These are phyloP conservation scores for Acanthochlamys bracteata DNA, from an alignment of 106 monocot genomes.

Conservation along the genomic window DNA sequence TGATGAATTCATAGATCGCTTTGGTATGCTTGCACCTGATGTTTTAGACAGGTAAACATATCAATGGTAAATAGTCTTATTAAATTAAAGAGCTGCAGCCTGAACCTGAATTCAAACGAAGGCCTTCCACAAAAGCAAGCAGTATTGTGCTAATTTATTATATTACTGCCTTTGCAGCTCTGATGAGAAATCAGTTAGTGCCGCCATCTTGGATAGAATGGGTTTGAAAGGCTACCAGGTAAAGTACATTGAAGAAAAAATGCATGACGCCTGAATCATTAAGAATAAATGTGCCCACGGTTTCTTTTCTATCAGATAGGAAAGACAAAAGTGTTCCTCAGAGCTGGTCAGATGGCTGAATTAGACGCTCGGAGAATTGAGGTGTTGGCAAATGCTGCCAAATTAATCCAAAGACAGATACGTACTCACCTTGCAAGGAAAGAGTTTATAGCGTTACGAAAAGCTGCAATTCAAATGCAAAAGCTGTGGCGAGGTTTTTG, in stretches of 20 bases:
- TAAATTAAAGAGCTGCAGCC: neutral
- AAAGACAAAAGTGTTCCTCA: constrained; percentile 93
- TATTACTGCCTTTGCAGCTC: constrained; percentile 40
- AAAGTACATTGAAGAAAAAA: neutral
- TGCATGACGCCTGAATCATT: neutral
- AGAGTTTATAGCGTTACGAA: constrained; percentile 49
- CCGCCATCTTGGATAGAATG: constrained; percentile 74
- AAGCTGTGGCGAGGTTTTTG: constrained; percentile 71
- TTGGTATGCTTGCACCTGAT: constrained; percentile 94
- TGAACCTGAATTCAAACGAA: too few relatives aligned
- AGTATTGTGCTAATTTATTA: too few relatives aligned
- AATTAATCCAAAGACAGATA: constrained; percentile 75
- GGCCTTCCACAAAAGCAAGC: too few relatives aligned
- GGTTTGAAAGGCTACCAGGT: constrained; percentile 95
- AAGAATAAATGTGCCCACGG: neutral
- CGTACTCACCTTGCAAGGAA: constrained; percentile 74
- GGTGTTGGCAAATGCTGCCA: constrained; percentile 78
- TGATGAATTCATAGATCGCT: constrained; percentile 94
- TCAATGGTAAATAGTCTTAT: neutral
- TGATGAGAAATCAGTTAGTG: constrained; percentile 87
- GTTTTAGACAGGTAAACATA: constrained; percentile 87
- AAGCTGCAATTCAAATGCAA: constrained; percentile 57
- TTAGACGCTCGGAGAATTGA: constrained; percentile 95
- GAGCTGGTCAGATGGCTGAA: constrained; percentile 99
- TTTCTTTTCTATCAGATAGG: constrained; percentile 58